These are phyloP conservation scores for Mortierella sp. DNA, from an alignment of 371 early-diverging fungal species.

Conservation along the genomic window DNA sequence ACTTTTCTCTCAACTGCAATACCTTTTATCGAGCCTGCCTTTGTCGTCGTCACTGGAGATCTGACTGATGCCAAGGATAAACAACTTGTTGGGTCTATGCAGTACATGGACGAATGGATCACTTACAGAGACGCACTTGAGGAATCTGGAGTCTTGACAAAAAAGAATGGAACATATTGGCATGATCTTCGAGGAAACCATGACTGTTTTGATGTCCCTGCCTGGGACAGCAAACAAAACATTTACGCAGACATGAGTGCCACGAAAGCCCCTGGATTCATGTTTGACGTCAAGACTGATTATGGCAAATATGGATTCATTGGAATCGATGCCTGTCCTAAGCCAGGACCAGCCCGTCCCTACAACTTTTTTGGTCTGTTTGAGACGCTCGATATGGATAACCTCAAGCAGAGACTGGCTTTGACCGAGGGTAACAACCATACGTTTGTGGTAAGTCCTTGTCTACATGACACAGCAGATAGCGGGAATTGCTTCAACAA, in stretches of 20 bases:
- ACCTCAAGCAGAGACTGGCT: conserved; percentile 64
- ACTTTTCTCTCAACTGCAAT: conserved; percentile 78
- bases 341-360: conserved; percentile 84
- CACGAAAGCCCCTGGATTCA: conserved; percentile 70
- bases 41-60: conserved; percentile 83
- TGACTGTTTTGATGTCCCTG: conserved; percentile 86
- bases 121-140: conserved; percentile 77
- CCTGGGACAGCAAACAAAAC: conserved; percentile 73
- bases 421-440: conserved; percentile 67
- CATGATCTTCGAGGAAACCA: conserved; percentile 92
- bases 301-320: conserved; percentile 87
- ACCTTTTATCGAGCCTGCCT: conserved; percentile 77
- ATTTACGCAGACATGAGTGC: conserved; percentile 72
- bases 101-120: conserved; percentile 88
- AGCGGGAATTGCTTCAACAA: too few relatives aligned
- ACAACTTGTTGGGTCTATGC: conserved; percentile 72
- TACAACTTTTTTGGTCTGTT: conserved; percentile 93
- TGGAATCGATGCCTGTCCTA: conserved; percentile 88
- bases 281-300: conserved; percentile 65
- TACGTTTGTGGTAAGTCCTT: conserved; percentile 69
- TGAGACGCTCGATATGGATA: conserved; percentile 81
- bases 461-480: not conserved
- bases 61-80: conserved; percentile 90
- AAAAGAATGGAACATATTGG: conserved; percentile 68
- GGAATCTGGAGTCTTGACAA: conserved; percentile 60